Conservation (phyloP, 1,284 basidiomycete genomes). For the Agroathelia rolfsii region DNA sequence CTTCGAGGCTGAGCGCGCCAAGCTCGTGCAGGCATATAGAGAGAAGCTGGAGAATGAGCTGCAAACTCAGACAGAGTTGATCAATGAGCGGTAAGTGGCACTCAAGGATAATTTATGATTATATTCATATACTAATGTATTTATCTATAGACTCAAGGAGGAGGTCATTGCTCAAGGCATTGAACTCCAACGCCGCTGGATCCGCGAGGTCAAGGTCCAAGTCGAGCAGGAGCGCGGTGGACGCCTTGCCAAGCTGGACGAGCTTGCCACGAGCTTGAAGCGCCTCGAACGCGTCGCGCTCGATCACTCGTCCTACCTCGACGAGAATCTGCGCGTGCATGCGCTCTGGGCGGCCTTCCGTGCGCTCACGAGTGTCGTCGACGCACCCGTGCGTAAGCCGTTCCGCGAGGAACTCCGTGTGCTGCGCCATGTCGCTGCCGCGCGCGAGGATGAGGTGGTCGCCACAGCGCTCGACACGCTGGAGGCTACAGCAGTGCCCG, state of each 20-base stretch:
- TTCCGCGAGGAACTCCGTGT: constrained; percentile 88
- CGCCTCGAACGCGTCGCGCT: constrained; percentile 84
- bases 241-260: constrained; percentile 88
- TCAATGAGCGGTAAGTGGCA: constrained; percentile 75
- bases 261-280: constrained; percentile 85
- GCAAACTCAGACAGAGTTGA: constrained; percentile 82
- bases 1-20: constrained; percentile 73
- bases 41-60: constrained; percentile 84
- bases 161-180: constrained; percentile 96
- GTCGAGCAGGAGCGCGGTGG: constrained; percentile 97
- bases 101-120: not conserved
- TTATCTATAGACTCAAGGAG: constrained; percentile 65
- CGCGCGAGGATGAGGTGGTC: constrained; percentile 62
- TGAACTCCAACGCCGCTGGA: constrained; percentile 94
- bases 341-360: constrained; percentile 71
- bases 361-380: constrained; percentile 48
- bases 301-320: constrained; percentile 84
- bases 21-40: constrained; percentile 73
- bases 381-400: constrained; percentile 55
- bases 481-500: constrained; percentile 67
- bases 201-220: constrained; percentile 89
- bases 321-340: constrained; percentile 84
- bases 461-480: constrained; percentile 62
- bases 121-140: constrained; percentile 1
- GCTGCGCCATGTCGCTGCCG: constrained; percentile 64